These are phyloP conservation scores for Stromatinia cepivora DNA, from an alignment of 2,329 filamentous ascomycete species.

Conservation along the genomic window DNA sequence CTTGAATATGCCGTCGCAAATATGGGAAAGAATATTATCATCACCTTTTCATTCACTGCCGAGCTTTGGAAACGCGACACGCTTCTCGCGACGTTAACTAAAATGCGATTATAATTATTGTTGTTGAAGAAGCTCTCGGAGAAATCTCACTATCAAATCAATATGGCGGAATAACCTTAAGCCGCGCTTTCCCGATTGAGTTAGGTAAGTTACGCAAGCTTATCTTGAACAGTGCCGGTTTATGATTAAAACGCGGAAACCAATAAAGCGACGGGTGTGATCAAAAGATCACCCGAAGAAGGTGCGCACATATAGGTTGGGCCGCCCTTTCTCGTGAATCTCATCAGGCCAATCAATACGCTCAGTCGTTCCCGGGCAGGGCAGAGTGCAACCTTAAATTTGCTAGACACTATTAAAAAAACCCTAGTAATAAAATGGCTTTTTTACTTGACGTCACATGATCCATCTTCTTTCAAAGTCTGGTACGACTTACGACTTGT, in stretches of 20 bases:
- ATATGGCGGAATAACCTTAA: conserved; percentile 5
- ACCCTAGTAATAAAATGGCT: too few species aligned
- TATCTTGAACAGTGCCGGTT: neutral
- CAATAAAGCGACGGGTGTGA: neutral
- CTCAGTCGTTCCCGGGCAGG: too few species aligned
- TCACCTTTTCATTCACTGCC: neutral
- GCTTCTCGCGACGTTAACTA: neutral
- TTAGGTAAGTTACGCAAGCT: neutral
- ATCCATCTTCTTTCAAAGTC: neutral
- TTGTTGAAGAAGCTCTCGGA: conserved; percentile 9
- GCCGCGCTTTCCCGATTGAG: neutral
- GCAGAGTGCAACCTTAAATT: too few species aligned
- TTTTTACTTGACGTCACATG: conserved; percentile 15
- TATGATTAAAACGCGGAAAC: neutral
- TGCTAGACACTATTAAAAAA: too few species aligned
- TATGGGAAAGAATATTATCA: neutral
- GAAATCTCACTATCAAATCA: conserved; percentile 6
- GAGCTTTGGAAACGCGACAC: neutral
- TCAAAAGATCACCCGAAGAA: too few species aligned
- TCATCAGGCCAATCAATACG: too few species aligned
- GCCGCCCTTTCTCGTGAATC: too few species aligned
- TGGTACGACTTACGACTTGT: neutral
- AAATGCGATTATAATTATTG: neutral
- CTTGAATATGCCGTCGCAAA: neutral
- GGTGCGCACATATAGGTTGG: too few species aligned